A percentile compares a stretch with the other conserved stretches of the same genome.
These are phyloP conservation scores for Pestalotiopsis fici DNA, from an alignment of 2,329 filamentous ascomycete genomes.

Conservation along the genomic window DNA sequence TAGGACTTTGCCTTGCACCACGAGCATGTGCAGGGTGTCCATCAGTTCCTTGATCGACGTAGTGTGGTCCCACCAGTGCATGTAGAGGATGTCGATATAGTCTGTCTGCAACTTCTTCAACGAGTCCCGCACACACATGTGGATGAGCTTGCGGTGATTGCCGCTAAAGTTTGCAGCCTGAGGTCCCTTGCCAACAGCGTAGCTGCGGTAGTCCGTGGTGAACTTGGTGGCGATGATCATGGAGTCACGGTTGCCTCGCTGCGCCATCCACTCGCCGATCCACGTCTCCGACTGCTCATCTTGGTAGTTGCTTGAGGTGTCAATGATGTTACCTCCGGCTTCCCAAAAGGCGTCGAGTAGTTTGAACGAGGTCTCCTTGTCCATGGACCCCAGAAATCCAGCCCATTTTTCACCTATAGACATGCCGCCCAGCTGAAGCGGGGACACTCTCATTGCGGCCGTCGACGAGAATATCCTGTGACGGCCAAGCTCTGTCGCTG, in stretches of 20 bases:
- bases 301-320: slow-evolving; percentile 55
- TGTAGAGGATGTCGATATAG: slow-evolving; percentile 33
- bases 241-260: slow-evolving; percentile 43
- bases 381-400: slow-evolving; percentile 9
- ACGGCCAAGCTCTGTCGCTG: slow-evolving; percentile 33
- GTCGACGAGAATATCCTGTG: slow-evolving; percentile 44
- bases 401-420: slow-evolving; percentile 6
- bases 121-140: slow-evolving; percentile 38
- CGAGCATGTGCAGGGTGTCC: slow-evolving; percentile 25
- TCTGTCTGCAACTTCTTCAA: slow-evolving; percentile 39
- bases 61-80: slow-evolving; percentile 29
- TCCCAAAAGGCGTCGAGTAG: slow-evolving; percentile 56
- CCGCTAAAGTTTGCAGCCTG: slow-evolving; percentile 38
- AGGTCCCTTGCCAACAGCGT: slow-evolving; percentile 28
- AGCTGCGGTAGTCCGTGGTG: slow-evolving; percentile 38
- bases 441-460: slow-evolving; percentile 44
- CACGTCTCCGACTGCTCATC: slow-evolving; percentile 50
- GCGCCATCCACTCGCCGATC: slow-evolving; percentile 52
- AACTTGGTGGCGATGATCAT: slow-evolving; percentile 51
- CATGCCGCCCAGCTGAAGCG: slow-evolving; percentile 19
- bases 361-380: slow-evolving; percentile 52
- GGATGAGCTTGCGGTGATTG: slow-evolving; percentile 37
- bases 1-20: slow-evolving; percentile 25
- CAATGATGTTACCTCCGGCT: slow-evolving; percentile 63
- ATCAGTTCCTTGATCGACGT: slow-evolving; percentile 26